A percentile compares a stretch with the other conserved stretches of the same genome.
These are phyloP conservation scores for Teratosphaeria destructans DNA, from an alignment of 2,329 filamentous ascomycete species.

Conservation along the genomic window DNA sequence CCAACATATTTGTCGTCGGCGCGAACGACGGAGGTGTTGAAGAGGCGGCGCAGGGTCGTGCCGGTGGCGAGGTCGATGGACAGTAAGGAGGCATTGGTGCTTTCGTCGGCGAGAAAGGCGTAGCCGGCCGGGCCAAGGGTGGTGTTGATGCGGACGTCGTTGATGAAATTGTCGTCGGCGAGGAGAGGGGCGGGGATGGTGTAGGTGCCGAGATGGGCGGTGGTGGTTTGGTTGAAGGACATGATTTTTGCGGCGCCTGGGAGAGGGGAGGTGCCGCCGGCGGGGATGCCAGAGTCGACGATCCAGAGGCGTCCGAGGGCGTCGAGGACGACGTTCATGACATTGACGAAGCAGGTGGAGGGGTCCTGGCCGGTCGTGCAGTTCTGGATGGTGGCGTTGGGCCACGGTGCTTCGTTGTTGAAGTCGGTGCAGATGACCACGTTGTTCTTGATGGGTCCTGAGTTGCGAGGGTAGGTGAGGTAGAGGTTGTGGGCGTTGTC, in stretches of 20 bases:
- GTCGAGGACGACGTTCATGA: slow-evolving; percentile 36
- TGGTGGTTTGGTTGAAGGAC: slow-evolving; percentile 28
- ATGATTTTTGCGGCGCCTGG: slow-evolving; percentile 33
- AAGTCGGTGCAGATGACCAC: slow-evolving; percentile 31
- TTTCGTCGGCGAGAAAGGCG: slow-evolving; percentile 34
- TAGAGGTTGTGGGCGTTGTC: slow-evolving; percentile 30
- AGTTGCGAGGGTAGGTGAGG: slow-evolving; percentile 34
- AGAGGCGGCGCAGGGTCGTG: slow-evolving; percentile 26
- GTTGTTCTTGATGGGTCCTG: slow-evolving; percentile 27
- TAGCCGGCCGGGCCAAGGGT: slow-evolving; percentile 30
- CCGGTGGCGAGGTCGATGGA: slow-evolving; percentile 30
- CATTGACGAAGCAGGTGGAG: slow-evolving; percentile 36
- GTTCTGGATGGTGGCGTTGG: slow-evolving; percentile 31
- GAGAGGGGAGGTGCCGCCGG: slow-evolving; percentile 16
- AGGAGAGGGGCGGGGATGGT: slow-evolving; percentile 27
- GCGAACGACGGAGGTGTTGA: slow-evolving; percentile 28
- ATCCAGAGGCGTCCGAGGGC: slow-evolving; percentile 30
- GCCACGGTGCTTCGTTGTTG: slow-evolving; percentile 31
- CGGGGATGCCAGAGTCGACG: slow-evolving; percentile 31
- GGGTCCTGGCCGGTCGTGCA: slow-evolving; percentile 29
- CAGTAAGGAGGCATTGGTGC: slow-evolving; percentile 28
- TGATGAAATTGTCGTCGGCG: slow-evolving; percentile 29
- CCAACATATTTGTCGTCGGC: slow-evolving; percentile 32
- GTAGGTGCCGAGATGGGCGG: slow-evolving; percentile 28
- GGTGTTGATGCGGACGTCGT: slow-evolving; percentile 36